These are phyloP conservation scores for Oryza officinalis DNA, from an alignment of 176 grass and related monocot genomes.

Conservation along the genomic window DNA sequence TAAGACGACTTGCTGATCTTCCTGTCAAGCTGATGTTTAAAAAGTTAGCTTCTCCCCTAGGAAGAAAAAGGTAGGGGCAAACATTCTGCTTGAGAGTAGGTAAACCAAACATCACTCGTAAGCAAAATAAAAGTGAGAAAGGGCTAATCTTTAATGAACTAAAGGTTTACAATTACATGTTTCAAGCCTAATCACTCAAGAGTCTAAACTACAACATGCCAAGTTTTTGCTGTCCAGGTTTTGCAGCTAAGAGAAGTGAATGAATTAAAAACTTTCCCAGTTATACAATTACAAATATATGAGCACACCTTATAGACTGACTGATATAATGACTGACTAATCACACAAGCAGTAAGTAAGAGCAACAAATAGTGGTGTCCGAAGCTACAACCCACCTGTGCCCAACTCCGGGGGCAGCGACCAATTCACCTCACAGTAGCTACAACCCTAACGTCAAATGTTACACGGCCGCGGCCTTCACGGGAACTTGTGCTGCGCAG, in stretches of 20 bases:
- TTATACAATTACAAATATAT: constrained; percentile 61
- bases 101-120: constrained; percentile 18
- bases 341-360: constrained; percentile 43
- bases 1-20: not conserved
- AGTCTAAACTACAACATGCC: constrained; percentile 52
- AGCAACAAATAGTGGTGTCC: constrained; percentile 42
- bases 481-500: not conserved
- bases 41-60: not conserved
- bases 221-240: constrained; percentile 16
- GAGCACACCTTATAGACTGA: constrained; percentile 37
- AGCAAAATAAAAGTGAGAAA: constrained; percentile 15
- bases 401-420: not conserved
- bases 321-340: constrained; percentile 31
- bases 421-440: constrained; percentile 22
- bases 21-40: not conserved
- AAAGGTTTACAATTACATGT: constrained; percentile 50
- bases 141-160: constrained; percentile 44
- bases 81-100: not conserved
- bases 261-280: constrained; percentile 45
- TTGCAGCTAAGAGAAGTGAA: constrained; percentile 51
- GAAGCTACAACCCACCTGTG: constrained; percentile 55
- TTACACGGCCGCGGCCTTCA: constrained; percentile 28
- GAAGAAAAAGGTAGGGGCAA: not conserved
- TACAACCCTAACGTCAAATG: constrained; percentile 56
- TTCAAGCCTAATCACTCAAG: constrained; percentile 42